A percentile compares a stretch with the other conserved stretches of the same genome.
These are phyloP conservation scores for Lentinula detonsa DNA, from an alignment of 768 basidiomycete species.

Conservation along the genomic window DNA sequence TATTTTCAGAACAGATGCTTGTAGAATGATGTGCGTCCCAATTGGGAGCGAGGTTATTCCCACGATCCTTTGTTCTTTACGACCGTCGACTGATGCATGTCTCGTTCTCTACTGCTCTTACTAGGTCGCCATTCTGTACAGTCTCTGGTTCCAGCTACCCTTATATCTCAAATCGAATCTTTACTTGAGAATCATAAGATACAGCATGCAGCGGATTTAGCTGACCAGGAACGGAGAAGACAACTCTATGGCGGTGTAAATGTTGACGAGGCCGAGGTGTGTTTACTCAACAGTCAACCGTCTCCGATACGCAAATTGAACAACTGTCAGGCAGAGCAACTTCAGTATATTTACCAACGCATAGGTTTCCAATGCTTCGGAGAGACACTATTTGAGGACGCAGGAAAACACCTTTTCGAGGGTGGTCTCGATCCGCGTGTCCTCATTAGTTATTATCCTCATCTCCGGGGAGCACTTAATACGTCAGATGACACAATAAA, in stretches of 20 bases:
- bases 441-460: constrained; percentile 74
- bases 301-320: not conserved
- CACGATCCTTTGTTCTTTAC: not conserved
- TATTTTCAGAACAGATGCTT: no score
- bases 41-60: not conserved
- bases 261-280: constrained; percentile 52
- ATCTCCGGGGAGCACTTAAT: constrained; percentile 65
- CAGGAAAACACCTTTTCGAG: constrained; percentile 68
- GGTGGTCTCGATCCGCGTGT: constrained; percentile 83
- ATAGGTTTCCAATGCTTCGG: constrained; percentile 75
- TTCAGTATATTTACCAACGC: constrained; percentile 75
- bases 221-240: constrained; percentile 55
- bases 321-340: constrained; percentile 48
- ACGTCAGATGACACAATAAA: constrained; percentile 48
- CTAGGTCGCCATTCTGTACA: constrained; percentile 54
- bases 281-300: constrained; percentile 9
- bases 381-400: constrained; percentile 81
- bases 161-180: constrained; percentile 67
- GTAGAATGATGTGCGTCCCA: no score
- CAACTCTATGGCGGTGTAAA: constrained; percentile 40
- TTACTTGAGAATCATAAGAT: constrained; percentile 59
- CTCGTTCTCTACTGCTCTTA: constrained; percentile 64
- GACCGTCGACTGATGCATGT: not conserved
- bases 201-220: constrained; percentile 56
- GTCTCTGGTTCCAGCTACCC: constrained; percentile 64